These are phyloP conservation scores for Climacium dendroides DNA, from an alignment of 225 moss, liverwort and hornwort genomes.

Conservation along the genomic window DNA sequence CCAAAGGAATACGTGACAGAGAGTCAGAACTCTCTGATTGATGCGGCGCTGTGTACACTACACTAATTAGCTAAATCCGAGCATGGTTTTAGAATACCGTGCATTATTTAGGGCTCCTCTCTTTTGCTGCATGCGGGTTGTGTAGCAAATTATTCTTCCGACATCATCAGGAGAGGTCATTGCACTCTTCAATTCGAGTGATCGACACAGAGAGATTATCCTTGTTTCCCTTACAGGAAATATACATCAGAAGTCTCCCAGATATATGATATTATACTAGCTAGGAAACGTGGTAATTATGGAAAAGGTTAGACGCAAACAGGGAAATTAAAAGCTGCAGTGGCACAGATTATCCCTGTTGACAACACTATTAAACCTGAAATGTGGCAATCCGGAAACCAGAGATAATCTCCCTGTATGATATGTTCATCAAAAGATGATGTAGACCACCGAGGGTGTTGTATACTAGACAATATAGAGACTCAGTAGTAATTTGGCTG, in stretches of 20 bases:
- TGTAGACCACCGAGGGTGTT: neutral
- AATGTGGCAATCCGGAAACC: neutral
- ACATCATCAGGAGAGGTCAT: neutral
- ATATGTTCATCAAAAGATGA: neutral
- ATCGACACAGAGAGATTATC: neutral
- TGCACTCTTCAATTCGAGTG: neutral
- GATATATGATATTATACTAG: neutral
- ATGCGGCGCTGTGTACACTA: conserved; percentile 26
- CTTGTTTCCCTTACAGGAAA: neutral
- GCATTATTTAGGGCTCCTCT: neutral
- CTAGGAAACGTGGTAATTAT: neutral
- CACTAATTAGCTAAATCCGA: neutral
- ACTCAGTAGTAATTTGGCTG: conserved; percentile 6
- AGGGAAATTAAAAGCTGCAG: neutral
- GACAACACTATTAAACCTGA: neutral
- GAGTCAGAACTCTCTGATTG: conserved; percentile 43
- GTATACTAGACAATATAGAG: neutral
- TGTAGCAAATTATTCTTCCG: neutral
- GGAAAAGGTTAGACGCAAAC: neutral
- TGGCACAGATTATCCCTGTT: neutral
- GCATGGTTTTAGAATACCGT: neutral
- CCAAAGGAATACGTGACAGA: neutral
- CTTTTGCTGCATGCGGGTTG: neutral
- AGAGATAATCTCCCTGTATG: neutral
- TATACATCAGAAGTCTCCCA: neutral